A percentile compares a stretch with the other conserved stretches of the same genome.
phyloP scores from a whole-genome alignment of 257 asterid genomes.

The Solanum medicagineum region DNA sequence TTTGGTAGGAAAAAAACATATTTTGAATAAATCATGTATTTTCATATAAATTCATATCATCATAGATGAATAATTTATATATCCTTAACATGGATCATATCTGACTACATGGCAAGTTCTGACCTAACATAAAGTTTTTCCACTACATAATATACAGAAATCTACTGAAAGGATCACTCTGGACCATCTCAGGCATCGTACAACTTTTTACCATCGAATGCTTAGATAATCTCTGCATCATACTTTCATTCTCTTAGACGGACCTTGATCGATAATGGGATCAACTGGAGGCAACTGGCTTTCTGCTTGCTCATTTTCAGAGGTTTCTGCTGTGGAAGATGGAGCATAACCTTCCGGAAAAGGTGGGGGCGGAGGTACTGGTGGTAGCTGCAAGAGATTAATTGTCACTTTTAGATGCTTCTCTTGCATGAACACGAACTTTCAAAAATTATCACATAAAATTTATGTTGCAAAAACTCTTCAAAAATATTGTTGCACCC shows the following conservation, averaged over 20 bases:
- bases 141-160: neutral
- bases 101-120: neutral
- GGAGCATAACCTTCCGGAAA: conserved; percentile 68
- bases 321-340: conserved; percentile 40
- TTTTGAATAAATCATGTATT: too few species aligned
- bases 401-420: neutral
- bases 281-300: conserved; percentile 35
- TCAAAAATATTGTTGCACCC: neutral
- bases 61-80: neutral
- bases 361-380: conserved; percentile 79
- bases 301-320: conserved; percentile 50
- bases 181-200: neutral
- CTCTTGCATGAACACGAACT: neutral
- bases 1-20: too few species aligned
- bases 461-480: neutral
- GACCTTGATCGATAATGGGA: conserved; percentile 94
- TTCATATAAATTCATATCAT: too few species aligned
- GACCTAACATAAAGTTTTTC: neutral
- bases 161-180: neutral
- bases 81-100: neutral
- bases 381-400: conserved; percentile 47
- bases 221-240: conserved; percentile 3
- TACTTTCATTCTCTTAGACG: conserved; percentile 67
- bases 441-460: neutral
- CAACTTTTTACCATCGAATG: neutral